Percentiles rank a stretch among this genome's conserved stretches.
phyloP scores from a whole-genome alignment of 2,329 filamentous ascomycete species.

The Ampelomyces quisqualis region DNA sequence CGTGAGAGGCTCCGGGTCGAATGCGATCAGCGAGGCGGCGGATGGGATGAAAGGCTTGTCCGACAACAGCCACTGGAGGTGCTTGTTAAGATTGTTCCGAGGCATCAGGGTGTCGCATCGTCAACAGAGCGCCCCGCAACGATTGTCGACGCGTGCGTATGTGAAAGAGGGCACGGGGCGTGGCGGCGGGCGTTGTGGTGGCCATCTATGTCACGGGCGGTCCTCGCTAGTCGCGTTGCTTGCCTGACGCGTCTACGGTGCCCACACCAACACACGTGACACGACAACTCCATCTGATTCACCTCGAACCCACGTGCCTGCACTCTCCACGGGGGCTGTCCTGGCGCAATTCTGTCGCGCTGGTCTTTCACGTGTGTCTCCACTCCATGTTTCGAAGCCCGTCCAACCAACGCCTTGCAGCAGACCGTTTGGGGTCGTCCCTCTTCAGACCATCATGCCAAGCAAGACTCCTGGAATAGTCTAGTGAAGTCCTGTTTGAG shows the following conservation, averaged over 20 bases:
- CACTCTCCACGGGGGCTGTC: too few relatives aligned
- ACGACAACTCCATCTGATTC: neutral
- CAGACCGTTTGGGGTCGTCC: too few relatives aligned
- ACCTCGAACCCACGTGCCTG: neutral
- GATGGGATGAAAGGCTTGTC: slow-evolving; percentile 50
- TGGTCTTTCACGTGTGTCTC: too few relatives aligned
- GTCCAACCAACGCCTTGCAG: too few relatives aligned
- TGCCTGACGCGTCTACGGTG: slow-evolving; percentile 14
- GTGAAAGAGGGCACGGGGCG: slow-evolving; percentile 11
- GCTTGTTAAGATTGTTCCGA: slow-evolving; percentile 51
- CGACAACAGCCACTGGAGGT: slow-evolving; percentile 52
- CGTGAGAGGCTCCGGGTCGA: slow-evolving; percentile 27
- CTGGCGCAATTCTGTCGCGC: too few relatives aligned
- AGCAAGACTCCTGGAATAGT: too few relatives aligned
- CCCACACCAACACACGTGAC: slow-evolving; percentile 34
- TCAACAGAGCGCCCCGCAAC: slow-evolving; percentile 20
- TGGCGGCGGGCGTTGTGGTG: slow-evolving; percentile 18
- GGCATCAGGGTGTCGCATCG: slow-evolving; percentile 47
- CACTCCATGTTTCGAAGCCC: too few relatives aligned
- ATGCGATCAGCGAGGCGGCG: slow-evolving; percentile 29
- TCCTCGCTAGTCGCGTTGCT: slow-evolving; percentile 22
- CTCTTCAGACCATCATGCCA: too few relatives aligned
- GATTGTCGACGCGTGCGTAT: slow-evolving; percentile 24
- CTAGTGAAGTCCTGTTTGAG: too few relatives aligned
- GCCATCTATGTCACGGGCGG: slow-evolving; percentile 17